Evolutionary conservation across 2,329 filamentous ascomycete species (phyloP).

Genomic region (Botrytis fragariae): DNA sequence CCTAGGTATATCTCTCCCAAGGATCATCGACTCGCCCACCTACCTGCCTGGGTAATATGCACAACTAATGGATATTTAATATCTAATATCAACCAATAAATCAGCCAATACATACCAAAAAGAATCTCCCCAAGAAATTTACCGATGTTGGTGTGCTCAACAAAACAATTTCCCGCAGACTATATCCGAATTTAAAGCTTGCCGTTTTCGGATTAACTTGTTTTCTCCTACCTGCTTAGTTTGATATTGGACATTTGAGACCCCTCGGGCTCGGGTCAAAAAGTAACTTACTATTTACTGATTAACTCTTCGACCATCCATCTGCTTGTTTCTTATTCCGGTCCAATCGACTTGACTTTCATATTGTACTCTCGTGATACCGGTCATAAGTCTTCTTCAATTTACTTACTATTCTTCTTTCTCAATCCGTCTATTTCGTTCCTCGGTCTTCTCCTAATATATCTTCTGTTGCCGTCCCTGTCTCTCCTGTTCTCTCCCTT

Average conservation of each 20-base stretch:
- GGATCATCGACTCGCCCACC: neutral
- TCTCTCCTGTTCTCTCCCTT: neutral
- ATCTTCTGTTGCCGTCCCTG: neutral
- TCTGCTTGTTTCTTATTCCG: neutral
- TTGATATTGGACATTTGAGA: neutral
- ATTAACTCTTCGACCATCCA: neutral
- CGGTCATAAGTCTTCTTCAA: slow-evolving; percentile 14
- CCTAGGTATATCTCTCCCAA: neutral
- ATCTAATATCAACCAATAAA: neutral
- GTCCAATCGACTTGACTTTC: slow-evolving; percentile 15
- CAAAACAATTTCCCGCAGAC: slow-evolving; percentile 1
- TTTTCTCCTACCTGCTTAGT: neutral
- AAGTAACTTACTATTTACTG: neutral
- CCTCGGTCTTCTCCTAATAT: neutral
- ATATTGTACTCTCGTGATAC: slow-evolving; percentile 13
- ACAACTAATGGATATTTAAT: neutral
- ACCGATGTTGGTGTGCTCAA: neutral
- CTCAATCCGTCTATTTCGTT: neutral
- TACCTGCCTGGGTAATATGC: neutral
- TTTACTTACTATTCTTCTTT: neutral
- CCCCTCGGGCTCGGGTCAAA: slow-evolving; percentile 6
- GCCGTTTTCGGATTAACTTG: neutral
- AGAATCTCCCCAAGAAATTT: neutral
- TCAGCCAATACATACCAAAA: neutral
- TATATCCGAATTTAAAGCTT: neutral